Conservation (phyloP, 164 flowering plant genomes). For the Dillenia suffruticosa region DNA sequence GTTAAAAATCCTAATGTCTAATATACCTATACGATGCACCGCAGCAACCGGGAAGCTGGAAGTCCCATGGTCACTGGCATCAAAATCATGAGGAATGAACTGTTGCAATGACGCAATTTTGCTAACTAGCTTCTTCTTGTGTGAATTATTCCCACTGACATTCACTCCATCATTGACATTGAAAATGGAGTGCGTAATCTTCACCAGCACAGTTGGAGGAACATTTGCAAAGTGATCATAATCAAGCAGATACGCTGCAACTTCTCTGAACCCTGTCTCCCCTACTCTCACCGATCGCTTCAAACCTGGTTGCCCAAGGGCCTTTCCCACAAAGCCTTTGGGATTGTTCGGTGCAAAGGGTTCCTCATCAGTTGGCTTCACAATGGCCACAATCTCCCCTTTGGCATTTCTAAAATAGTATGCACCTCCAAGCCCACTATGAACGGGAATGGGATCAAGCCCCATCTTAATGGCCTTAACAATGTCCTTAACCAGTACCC, state of each 20-base stretch:
- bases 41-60: constrained; percentile 69
- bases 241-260: constrained; percentile 76
- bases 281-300: constrained; percentile 76
- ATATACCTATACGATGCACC: constrained; percentile 72
- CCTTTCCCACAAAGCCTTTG: constrained; percentile 72
- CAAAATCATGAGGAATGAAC: constrained; percentile 65
- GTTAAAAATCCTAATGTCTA: constrained; percentile 72
- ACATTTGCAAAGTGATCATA: constrained; percentile 63
- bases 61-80: constrained; percentile 79
- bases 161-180: constrained; percentile 63
- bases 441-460: constrained; percentile 58
- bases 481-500: constrained; percentile 43
- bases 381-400: constrained; percentile 70
- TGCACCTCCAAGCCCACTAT: constrained; percentile 75
- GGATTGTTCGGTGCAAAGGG: constrained; percentile 85
- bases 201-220: constrained; percentile 69
- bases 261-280: constrained; percentile 73
- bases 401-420: constrained; percentile 53
- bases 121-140: constrained; percentile 47
- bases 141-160: constrained; percentile 43
- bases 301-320: constrained; percentile 72
- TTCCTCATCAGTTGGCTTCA: constrained; percentile 81
- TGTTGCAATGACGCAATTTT: constrained; percentile 74
- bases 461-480: constrained; percentile 62
- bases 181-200: constrained; percentile 69